Conservation (phyloP, 768 basidiomycete genomes). For the Calocera cornea region DNA sequence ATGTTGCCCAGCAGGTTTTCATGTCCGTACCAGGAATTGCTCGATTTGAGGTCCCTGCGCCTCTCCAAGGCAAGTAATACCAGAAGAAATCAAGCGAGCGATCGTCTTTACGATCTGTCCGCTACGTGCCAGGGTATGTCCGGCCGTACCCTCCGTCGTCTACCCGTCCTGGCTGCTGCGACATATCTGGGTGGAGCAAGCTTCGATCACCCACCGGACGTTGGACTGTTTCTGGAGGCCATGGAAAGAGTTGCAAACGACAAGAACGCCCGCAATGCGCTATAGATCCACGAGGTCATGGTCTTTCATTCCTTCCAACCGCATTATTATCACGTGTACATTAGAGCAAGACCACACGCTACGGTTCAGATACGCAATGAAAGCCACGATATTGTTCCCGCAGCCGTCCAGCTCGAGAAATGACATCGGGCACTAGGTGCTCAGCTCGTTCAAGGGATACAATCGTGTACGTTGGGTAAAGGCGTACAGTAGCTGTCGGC, state of each 20-base stretch:
- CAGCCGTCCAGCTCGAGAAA: no score
- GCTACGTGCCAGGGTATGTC: conserved; percentile 78
- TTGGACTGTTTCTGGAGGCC: conserved; percentile 69
- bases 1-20: neutral
- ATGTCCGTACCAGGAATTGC: conserved; percentile 5
- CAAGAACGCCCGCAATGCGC: no score
- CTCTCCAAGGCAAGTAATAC: conserved; percentile 1
- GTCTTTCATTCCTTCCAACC: no score
- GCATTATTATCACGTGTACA: no score
- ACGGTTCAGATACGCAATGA: no score
- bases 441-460: no score
- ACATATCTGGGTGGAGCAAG: conserved; percentile 43
- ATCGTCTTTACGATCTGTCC: conserved; percentile 54
- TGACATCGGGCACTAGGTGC: no score
- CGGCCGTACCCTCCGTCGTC: conserved; percentile 75
- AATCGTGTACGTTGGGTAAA: no score
- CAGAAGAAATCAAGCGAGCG: conserved; percentile 34
- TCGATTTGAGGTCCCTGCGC: conserved; percentile 10
- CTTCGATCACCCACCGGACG: conserved; percentile 13
- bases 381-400: no score
- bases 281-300: no score
- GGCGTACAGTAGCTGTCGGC: no score
- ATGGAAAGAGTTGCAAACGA: conserved; percentile 62
- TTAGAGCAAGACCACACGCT: no score
- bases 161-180: conserved; percentile 90